These are phyloP conservation scores for Paramyrothecium roridum DNA, from an alignment of 2,329 filamentous ascomycete species.

Conservation along the genomic window DNA sequence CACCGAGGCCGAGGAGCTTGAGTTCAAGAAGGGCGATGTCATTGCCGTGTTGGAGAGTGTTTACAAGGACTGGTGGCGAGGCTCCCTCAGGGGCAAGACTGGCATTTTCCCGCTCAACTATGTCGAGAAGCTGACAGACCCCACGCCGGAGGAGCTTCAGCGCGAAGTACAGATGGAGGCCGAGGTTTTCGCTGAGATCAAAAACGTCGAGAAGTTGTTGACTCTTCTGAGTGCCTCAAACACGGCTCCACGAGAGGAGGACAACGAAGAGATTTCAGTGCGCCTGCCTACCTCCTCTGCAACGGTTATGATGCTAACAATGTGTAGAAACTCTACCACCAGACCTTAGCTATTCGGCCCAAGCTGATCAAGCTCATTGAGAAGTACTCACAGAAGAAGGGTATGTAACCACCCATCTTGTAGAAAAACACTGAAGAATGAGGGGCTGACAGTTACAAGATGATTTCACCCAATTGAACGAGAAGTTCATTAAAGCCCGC, in stretches of 20 bases:
- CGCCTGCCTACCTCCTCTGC: slow-evolving; percentile 14
- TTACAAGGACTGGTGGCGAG: slow-evolving; percentile 99
- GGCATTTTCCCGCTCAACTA: slow-evolving; percentile 99
- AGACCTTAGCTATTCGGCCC: slow-evolving; percentile 87
- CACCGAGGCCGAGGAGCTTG: slow-evolving; percentile 88
- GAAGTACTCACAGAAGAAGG: slow-evolving; percentile 99
- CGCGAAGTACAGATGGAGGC: slow-evolving; percentile 93
- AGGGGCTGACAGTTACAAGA: slow-evolving; percentile 52
- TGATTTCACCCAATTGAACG: slow-evolving; percentile 96
- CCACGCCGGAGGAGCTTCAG: slow-evolving; percentile 90
- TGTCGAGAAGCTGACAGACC: slow-evolving; percentile 94
- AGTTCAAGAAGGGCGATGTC: slow-evolving; percentile 94
- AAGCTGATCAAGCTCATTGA: slow-evolving; percentile 98
- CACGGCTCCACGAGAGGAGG: slow-evolving; percentile 75
- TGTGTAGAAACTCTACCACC: slow-evolving; percentile 74
- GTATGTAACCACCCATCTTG: slow-evolving; percentile 40
- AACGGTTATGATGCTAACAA: slow-evolving; percentile 26
- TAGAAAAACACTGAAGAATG: not conserved
- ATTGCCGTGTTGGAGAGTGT: slow-evolving; percentile 97
- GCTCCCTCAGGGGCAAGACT: slow-evolving; percentile 87
- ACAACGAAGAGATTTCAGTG: slow-evolving; percentile 95
- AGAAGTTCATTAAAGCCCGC: slow-evolving; percentile 98
- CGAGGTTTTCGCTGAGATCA: slow-evolving; percentile 63
- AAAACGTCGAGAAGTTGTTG: slow-evolving; percentile 67
- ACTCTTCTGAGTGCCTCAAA: slow-evolving; percentile 87